Evolutionary conservation across 2,329 filamentous ascomycete genomes (phyloP).

Genomic region (Emmonsiellopsis sp.): DNA sequence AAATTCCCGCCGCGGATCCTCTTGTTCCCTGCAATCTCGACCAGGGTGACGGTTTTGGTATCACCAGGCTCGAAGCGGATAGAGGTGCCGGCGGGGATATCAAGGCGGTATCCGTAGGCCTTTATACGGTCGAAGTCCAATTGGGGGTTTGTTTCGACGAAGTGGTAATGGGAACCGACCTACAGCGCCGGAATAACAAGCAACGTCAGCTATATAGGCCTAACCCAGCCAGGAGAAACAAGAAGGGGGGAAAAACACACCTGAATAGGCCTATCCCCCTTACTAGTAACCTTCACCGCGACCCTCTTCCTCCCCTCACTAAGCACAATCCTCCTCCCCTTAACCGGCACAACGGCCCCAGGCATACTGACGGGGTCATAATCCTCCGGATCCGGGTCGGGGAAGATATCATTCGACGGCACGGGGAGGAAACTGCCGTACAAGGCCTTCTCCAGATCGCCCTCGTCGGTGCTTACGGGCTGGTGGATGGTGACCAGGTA

Average conservation of each 20-base stretch:
- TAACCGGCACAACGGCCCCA: conserved; percentile 67
- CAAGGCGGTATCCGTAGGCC: conserved; percentile 76
- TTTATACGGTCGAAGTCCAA: conserved; percentile 77
- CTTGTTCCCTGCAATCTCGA: conserved; percentile 74
- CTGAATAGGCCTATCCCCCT: conserved; percentile 82
- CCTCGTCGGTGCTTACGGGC: conserved; percentile 76
- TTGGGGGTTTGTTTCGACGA: conserved; percentile 86
- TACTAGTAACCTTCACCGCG: conserved; percentile 67
- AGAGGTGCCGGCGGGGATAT: conserved; percentile 84
- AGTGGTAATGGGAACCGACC: conserved; percentile 90
- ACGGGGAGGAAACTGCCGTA: conserved; percentile 88
- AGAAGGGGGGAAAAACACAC: conserved; percentile 36
- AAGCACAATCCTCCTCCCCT: conserved; percentile 53
- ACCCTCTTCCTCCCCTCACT: conserved; percentile 68
- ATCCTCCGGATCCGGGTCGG: conserved; percentile 51
- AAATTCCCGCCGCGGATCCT: conserved; percentile 78
- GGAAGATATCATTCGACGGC: conserved; percentile 59
- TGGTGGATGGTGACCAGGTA: conserved; percentile 93
- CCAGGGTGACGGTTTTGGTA: conserved; percentile 77
- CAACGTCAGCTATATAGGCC: background rate
- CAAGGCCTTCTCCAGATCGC: conserved; percentile 73
- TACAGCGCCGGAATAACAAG: conserved; percentile 17
- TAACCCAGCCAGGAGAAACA: background rate
- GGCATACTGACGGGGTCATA: conserved; percentile 63
- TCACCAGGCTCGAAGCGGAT: conserved; percentile 92